Conservation (phyloP, 352 stramenopile genomes). For the Phytophthora meadii region DNA sequence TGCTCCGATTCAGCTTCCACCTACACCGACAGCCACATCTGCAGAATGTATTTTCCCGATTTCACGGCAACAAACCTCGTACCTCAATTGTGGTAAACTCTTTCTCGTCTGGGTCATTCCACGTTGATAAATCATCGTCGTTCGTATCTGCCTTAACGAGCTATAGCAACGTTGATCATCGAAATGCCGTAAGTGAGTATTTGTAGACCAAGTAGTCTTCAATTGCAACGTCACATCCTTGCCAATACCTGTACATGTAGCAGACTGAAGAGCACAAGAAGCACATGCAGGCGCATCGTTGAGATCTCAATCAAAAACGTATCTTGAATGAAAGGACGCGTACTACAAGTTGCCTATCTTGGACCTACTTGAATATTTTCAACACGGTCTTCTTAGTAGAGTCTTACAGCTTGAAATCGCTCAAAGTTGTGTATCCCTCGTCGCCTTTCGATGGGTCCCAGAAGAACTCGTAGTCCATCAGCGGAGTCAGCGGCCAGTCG, state of each 20-base stretch:
- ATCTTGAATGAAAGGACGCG: slow-evolving; percentile 12
- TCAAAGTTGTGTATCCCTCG: slow-evolving; percentile 30
- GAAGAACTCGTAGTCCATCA: slow-evolving; percentile 34
- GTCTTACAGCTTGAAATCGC: slow-evolving; percentile 9
- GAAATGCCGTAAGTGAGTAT: background rate
- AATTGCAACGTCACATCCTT: background rate
- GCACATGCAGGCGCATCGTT: slow-evolving; percentile 5
- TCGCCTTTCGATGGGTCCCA: slow-evolving; percentile 31
- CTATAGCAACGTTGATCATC: background rate
- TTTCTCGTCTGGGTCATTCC: background rate
- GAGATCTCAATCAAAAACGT: slow-evolving; percentile 12
- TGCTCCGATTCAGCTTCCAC: slow-evolving; percentile 3
- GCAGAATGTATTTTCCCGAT: background rate
- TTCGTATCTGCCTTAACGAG: background rate
- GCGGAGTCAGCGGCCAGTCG: slow-evolving; percentile 22
- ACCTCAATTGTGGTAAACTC: background rate
- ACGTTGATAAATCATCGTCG: slow-evolving; percentile 1
- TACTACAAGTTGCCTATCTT: too few relatives aligned
- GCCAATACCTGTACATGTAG: slow-evolving; percentile 20
- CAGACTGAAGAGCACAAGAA: background rate
- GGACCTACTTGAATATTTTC: too few relatives aligned
- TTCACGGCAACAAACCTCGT: background rate
- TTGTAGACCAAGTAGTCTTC: too few relatives aligned
- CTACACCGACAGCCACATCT: background rate
- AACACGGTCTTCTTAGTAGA: too few relatives aligned